These are phyloP conservation scores for Thraustochytrium aureum DNA, from an alignment of 352 stramenopile genomes.

Conservation along the genomic window DNA sequence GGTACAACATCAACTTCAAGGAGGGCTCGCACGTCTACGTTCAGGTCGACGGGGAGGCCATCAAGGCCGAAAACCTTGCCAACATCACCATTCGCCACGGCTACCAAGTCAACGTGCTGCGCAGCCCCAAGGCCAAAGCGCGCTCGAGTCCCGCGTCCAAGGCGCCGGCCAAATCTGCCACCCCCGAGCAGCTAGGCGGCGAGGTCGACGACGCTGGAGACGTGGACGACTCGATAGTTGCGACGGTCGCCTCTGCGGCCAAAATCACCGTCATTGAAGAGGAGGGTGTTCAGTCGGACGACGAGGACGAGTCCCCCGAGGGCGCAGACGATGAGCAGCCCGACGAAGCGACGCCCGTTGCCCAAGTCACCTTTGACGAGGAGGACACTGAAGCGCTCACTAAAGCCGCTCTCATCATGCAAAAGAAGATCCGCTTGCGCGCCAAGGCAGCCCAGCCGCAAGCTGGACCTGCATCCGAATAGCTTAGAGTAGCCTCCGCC, in stretches of 20 bases:
- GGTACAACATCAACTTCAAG: slow-evolving; percentile 20
- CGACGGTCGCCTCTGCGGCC: too few relatives aligned
- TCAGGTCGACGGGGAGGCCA: slow-evolving; percentile 43
- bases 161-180: background rate
- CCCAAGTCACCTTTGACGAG: too few relatives aligned
- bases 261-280: background rate
- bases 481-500: too few relatives aligned
- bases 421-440: too few relatives aligned
- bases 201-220: background rate
- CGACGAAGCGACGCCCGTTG: too few relatives aligned
- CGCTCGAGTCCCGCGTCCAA: background rate
- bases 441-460: too few relatives aligned
- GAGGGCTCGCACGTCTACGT: slow-evolving; percentile 13
- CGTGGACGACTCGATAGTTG: background rate
- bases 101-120: slow-evolving; percentile 44
- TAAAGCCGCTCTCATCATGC: too few relatives aligned
- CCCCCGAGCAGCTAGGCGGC: background rate
- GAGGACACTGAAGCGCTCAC: too few relatives aligned
- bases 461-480: too few relatives aligned
- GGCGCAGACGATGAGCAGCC: background rate
- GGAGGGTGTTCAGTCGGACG: background rate
- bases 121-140: background rate
- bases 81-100: background rate
- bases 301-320: background rate
- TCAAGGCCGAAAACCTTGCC: slow-evolving; percentile 2